phyloP scores from a whole-genome alignment of 257 asterid genomes.

The Nicotiana otophora region DNA sequence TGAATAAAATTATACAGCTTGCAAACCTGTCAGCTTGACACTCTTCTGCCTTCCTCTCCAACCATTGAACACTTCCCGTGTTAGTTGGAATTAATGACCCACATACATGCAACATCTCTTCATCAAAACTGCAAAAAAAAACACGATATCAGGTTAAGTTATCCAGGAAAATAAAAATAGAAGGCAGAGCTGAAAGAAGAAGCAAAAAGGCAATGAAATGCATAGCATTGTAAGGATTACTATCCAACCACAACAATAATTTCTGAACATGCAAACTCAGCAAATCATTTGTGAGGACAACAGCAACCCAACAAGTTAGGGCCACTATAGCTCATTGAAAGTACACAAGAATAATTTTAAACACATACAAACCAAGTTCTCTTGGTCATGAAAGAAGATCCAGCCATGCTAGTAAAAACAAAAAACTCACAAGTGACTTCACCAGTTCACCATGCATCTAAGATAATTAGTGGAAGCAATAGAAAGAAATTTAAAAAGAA shows the following conservation, averaged over 20 bases:
- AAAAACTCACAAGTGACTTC: too few relatives aligned
- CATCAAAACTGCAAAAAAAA: slow-evolving; percentile 55
- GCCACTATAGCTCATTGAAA: not conserved
- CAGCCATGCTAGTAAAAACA: too few relatives aligned
- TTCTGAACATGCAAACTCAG: not conserved
- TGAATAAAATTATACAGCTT: not conserved
- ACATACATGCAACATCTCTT: slow-evolving; percentile 62
- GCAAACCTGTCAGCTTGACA: slow-evolving; percentile 54
- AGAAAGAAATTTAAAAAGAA: too few relatives aligned
- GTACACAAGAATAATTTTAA: too few relatives aligned
- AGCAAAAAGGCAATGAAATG: not conserved
- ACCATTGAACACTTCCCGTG: slow-evolving; percentile 68
- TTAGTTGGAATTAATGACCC: slow-evolving; percentile 53
- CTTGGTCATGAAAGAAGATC: too few relatives aligned
- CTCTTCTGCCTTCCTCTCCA: slow-evolving; percentile 54
- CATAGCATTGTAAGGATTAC: not conserved
- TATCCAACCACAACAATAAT: not conserved
- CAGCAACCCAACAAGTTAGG: not conserved
- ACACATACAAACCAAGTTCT: too few relatives aligned
- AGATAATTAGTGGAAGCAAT: too few relatives aligned
- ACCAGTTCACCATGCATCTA: too few relatives aligned
- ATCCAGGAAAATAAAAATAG: not conserved
- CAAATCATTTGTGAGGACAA: not conserved
- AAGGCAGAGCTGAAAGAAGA: not conserved
- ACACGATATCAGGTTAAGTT: not conserved